Base-by-base conservation (phyloP, 495 filamentous ascomycete genomes). In the Talaromyces adpressus region DNA sequence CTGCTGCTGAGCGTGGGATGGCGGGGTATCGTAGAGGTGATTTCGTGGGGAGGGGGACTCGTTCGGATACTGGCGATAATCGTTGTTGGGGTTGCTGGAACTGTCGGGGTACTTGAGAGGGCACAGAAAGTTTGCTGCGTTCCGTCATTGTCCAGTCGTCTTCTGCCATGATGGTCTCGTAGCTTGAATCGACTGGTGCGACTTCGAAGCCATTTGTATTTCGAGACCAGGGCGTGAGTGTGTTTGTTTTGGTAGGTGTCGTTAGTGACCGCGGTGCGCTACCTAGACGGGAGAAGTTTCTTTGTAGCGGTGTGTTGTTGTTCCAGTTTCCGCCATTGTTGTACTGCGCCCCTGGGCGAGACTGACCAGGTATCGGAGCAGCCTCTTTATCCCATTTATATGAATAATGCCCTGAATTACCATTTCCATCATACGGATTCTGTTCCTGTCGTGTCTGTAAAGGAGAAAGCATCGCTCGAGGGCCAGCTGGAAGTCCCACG, bases 401-500 rank as follows among this genome's bases (percentile, higher is more conserved):
- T 16, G 56, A 36, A 14, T 52, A 52, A 23, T 52, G 14, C 14
- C 36, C 36, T 16, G 36, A 5, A 29, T 29, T 27, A 6, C 20
- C 47, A 22, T 14, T 22, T 0, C 22, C 11, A n/a, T 56, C 52
- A n/a, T 56, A 56, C 23, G 52, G 52, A 56, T 56, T 56, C 22
- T 25, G 52, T 11, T 22, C 23, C 52, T 29, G 52, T 29, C 16
- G 7, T 22, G 23, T 25, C 27, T 11, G 52, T 56, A 25, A 29
- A 0, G 27, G 22, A 29, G 52, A 20, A 39, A 34, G 27, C 27
- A 23, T 23, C 39, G 57, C 22, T 60, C 59, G 36, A 52, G 39
- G 36, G n/a, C 18, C 59, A 18, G 45, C 68, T 5, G 76, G 76
- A 7, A 80, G 54, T 8, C 77, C 77, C 52, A 70, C 57, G 20